Conservation (phyloP, 1,284 basidiomycete genomes). For the Pseudozyma tsukubaensis region DNA sequence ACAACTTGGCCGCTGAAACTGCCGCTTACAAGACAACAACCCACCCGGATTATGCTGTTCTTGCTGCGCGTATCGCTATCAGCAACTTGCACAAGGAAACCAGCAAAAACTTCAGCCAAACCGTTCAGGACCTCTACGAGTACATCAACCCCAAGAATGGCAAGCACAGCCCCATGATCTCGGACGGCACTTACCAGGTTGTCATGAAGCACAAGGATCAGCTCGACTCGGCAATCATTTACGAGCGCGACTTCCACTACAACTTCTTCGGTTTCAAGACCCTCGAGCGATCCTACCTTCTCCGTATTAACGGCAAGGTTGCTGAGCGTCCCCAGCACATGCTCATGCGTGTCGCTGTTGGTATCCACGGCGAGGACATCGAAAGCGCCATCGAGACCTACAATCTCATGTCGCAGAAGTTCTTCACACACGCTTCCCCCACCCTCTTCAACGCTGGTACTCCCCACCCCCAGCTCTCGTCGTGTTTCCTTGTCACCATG, state of each 20-base stretch:
- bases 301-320: constrained; percentile 92
- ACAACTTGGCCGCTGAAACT: constrained; percentile 83
- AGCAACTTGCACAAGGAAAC: constrained; percentile 99
- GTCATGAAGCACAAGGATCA: constrained; percentile 84
- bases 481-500: constrained; percentile 98
- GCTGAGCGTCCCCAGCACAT: constrained; percentile 98
- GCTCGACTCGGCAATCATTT: constrained; percentile 95
- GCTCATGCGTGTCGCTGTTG: constrained; percentile 99
- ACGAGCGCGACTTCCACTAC: constrained; percentile 96
- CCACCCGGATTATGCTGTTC: constrained; percentile 96
- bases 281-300: constrained; percentile 95
- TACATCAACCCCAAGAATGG: constrained; percentile 97
- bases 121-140: constrained; percentile 88
- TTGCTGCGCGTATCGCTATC: constrained; percentile 97
- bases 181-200: constrained; percentile 84
- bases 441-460: constrained; percentile 99
- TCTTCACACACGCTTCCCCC: constrained; percentile 95
- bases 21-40: constrained; percentile 93
- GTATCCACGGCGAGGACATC: constrained; percentile 91
- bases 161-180: constrained; percentile 86
- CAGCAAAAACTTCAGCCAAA: constrained; percentile 93
- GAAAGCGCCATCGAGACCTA: constrained; percentile 88
- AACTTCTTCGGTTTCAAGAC: constrained; percentile 96
- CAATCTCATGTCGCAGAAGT: constrained; percentile 84
- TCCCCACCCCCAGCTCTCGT: constrained; percentile 91